Evolutionary conservation across 2,329 filamentous ascomycete genomes (phyloP).

Genomic region (Cladosporium halotolerans): DNA sequence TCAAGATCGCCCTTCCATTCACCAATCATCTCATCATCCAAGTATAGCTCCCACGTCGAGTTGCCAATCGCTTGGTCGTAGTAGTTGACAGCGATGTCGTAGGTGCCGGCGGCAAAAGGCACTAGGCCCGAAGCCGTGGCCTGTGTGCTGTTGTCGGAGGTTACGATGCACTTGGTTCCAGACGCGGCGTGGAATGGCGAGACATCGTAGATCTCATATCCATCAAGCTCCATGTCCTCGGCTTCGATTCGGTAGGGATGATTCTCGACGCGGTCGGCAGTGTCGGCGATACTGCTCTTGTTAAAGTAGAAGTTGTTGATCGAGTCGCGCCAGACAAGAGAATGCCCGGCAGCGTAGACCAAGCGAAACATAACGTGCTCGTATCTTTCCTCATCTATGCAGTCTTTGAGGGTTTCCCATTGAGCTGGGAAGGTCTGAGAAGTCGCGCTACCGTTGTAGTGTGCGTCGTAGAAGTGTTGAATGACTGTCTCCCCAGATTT

Average conservation of each 20-base stretch:
- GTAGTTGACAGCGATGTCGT: conserved; percentile 61
- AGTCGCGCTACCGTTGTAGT: conserved; percentile 53
- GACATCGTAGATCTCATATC: conserved; percentile 51
- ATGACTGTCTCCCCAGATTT: conserved; percentile 61
- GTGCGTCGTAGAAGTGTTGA: conserved; percentile 60
- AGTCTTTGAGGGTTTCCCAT: conserved; percentile 51
- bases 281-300: conserved; percentile 55
- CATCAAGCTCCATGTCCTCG: conserved; percentile 56
- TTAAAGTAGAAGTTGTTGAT: conserved; percentile 60
- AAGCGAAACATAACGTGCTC: conserved; percentile 54
- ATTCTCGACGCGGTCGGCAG: conserved; percentile 49
- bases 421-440: conserved; percentile 52
- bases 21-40: conserved; percentile 50
- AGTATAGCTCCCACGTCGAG: conserved; percentile 49
- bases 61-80: conserved; percentile 57
- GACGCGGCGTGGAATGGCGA: conserved; percentile 57
- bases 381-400: conserved; percentile 56
- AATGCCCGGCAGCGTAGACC: conserved; percentile 61
- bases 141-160: conserved; percentile 44
- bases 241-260: conserved; percentile 64
- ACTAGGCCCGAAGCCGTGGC: conserved; percentile 46
- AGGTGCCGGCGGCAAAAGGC: conserved; percentile 47
- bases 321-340: conserved; percentile 64
- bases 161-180: conserved; percentile 50
- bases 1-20: conserved; percentile 50